Evolutionary conservation across 331 rosid species (phyloP).

Genomic region (Phaseolus coccineus): DNA sequence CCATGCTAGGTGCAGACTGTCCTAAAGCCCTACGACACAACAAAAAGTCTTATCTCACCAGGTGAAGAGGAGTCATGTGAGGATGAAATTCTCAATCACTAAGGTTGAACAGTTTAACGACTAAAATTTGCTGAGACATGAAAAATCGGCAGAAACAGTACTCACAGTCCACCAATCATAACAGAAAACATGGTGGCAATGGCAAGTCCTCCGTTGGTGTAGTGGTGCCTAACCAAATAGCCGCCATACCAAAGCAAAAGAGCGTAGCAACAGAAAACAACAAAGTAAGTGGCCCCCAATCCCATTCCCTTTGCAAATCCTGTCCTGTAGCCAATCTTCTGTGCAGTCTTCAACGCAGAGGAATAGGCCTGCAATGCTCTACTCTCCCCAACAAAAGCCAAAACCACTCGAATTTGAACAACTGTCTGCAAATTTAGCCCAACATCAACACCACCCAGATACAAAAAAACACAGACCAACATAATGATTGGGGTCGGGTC

Average conservation of each 20-base stretch:
- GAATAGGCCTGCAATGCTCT: constrained; percentile 76
- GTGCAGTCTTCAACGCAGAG: constrained; percentile 69
- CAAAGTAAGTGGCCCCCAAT: constrained; percentile 90
- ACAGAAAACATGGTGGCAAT: constrained; percentile 93
- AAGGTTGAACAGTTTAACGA: background rate
- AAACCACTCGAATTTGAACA: constrained; percentile 84
- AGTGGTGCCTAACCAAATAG: constrained; percentile 80
- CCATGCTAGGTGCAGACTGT: constrained; percentile 87
- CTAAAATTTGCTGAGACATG: background rate
- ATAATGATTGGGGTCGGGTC: background rate
- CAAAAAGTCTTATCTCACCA: background rate
- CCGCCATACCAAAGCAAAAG: constrained; percentile 96
- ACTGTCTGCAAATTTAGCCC: constrained; percentile 68
- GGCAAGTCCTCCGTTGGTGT: constrained; percentile 94
- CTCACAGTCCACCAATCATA: constrained; percentile 95
- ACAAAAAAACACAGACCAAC: constrained; percentile 25
- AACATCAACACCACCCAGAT: constrained; percentile 43
- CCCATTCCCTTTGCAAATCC: constrained; percentile 95
- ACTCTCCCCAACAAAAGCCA: constrained; percentile 77
- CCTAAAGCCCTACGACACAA: constrained; percentile 60
- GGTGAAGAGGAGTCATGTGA: constrained; percentile 54
- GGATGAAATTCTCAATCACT: constrained; percentile 14
- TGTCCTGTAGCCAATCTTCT: constrained; percentile 75
- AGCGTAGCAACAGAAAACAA: constrained; percentile 91
- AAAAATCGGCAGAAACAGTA: constrained; percentile 29